Percentiles rank a stretch among this genome's conserved stretches.
phyloP scores from a whole-genome alignment of 768 basidiomycete species.

The Russula ochroleuca region DNA sequence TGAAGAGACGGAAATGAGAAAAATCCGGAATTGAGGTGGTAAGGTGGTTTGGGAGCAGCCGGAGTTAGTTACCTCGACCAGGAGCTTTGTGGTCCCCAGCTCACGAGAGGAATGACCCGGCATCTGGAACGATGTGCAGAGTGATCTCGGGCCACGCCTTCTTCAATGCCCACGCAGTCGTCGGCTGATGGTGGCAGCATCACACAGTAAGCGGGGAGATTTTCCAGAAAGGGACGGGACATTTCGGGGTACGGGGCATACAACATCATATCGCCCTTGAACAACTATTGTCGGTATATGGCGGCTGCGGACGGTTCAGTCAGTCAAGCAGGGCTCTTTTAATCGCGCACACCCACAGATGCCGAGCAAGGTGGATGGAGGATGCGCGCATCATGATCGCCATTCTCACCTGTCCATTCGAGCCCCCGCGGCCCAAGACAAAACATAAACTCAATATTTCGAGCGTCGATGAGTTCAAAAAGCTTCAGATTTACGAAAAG shows the following conservation, averaged over 20 bases:
- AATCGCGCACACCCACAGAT: slow-evolving; percentile 80
- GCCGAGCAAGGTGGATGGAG: slow-evolving; percentile 78
- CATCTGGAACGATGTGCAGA: slow-evolving; percentile 73
- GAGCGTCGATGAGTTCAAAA: slow-evolving; percentile 95
- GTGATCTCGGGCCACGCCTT: slow-evolving; percentile 79
- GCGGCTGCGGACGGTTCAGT: slow-evolving; percentile 47
- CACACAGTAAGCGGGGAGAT: not conserved
- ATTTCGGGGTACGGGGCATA: slow-evolving; percentile 63
- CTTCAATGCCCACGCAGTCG: slow-evolving; percentile 77
- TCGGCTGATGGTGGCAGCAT: slow-evolving; percentile 45
- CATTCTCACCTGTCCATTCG: slow-evolving; percentile 98
- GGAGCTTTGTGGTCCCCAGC: slow-evolving; percentile 57
- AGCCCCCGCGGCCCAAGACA: slow-evolving; percentile 97
- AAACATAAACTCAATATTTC: slow-evolving; percentile 99
- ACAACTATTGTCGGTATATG: slow-evolving; percentile 80
- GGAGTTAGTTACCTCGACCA: slow-evolving; percentile 53
- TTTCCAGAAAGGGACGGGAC: slow-evolving; percentile 26
- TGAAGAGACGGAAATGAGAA: slow-evolving; percentile 25
- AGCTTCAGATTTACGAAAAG: slow-evolving; percentile 90
- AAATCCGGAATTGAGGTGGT: not conserved
- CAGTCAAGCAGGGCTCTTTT: not conserved
- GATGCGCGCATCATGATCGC: slow-evolving; percentile 95
- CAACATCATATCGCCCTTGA: slow-evolving; percentile 85
- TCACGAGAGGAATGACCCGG: slow-evolving; percentile 88
- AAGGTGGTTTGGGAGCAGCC: no score